phyloP scores from a whole-genome alignment of 768 basidiomycete species.

The Leccinum sublutescens region DNA sequence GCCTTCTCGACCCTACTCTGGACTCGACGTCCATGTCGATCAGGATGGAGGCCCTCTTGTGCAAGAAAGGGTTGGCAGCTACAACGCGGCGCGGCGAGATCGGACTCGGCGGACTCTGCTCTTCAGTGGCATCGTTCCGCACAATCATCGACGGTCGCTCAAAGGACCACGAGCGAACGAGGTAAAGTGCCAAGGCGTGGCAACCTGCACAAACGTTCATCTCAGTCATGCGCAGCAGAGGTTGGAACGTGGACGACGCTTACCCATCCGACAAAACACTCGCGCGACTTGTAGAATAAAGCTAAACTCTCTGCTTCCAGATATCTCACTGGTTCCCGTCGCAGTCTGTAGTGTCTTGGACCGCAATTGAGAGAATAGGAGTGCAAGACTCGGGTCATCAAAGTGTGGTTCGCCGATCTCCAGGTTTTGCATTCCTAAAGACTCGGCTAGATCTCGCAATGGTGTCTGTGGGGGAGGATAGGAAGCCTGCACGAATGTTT shows the following conservation, averaged over 20 bases:
- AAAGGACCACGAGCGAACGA: slow-evolving; percentile 91
- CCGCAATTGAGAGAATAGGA: slow-evolving; percentile 87
- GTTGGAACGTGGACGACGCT: slow-evolving; percentile 22
- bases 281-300: slow-evolving; percentile 86
- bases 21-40: slow-evolving; percentile 87
- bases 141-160: slow-evolving; percentile 61
- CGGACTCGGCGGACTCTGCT: slow-evolving; percentile 41
- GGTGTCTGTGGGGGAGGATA: slow-evolving; percentile 53
- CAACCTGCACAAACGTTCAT: slow-evolving; percentile 58
- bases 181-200: slow-evolving; percentile 86
- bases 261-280: slow-evolving; percentile 94
- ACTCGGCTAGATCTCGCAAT: slow-evolving; percentile 65
- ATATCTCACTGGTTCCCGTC: slow-evolving; percentile 89
- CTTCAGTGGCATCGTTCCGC: slow-evolving; percentile 11
- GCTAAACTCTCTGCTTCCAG: slow-evolving; percentile 85
- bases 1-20: slow-evolving; percentile 52
- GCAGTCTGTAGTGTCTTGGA: slow-evolving; percentile 91
- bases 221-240: neutral
- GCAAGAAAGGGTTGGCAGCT: slow-evolving; percentile 49
- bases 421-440: slow-evolving; percentile 49
- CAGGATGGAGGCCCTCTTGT: slow-evolving; percentile 70
- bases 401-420: slow-evolving; percentile 85
- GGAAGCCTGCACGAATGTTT: neutral
- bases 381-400: slow-evolving; percentile 90
- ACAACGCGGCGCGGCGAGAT: slow-evolving; percentile 45